phyloP scores from a whole-genome alignment of 495 filamentous ascomycete genomes.

The Poronia punctata region DNA sequence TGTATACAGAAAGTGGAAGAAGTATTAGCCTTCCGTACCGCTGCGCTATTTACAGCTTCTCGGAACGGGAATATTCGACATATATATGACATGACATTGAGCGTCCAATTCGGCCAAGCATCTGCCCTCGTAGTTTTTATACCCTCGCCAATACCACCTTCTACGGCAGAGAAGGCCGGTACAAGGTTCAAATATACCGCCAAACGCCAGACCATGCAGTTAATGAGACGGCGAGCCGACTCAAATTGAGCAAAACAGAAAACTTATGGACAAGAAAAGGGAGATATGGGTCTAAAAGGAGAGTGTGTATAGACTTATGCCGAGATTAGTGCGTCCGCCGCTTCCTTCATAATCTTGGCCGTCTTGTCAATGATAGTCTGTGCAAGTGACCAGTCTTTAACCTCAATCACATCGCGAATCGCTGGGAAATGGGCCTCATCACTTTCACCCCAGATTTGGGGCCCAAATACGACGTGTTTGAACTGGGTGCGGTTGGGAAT shows the following conservation, averaged over 20 bases:
- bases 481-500: slow-evolving; percentile 86
- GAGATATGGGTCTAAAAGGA: neutral
- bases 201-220: slow-evolving; percentile 10
- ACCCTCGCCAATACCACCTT: no score
- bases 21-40: no score
- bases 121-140: no score
- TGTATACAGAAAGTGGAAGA: no score
- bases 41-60: no score
- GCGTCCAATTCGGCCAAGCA: no score
- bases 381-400: slow-evolving; percentile 61
- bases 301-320: neutral
- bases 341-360: slow-evolving; percentile 58
- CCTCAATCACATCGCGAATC: slow-evolving; percentile 72
- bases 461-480: slow-evolving; percentile 87
- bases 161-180: no score
- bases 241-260: neutral
- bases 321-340: slow-evolving; percentile 48
- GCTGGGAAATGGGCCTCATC: slow-evolving; percentile 75
- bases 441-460: slow-evolving; percentile 70
- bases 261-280: neutral
- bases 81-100: no score
- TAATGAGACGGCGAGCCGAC: neutral
- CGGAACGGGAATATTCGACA: no score
- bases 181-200: no score
- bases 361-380: slow-evolving; percentile 66